These are phyloP conservation scores for Kernera saxatilis DNA, from an alignment of 345 rosid species.

Conservation along the genomic window DNA sequence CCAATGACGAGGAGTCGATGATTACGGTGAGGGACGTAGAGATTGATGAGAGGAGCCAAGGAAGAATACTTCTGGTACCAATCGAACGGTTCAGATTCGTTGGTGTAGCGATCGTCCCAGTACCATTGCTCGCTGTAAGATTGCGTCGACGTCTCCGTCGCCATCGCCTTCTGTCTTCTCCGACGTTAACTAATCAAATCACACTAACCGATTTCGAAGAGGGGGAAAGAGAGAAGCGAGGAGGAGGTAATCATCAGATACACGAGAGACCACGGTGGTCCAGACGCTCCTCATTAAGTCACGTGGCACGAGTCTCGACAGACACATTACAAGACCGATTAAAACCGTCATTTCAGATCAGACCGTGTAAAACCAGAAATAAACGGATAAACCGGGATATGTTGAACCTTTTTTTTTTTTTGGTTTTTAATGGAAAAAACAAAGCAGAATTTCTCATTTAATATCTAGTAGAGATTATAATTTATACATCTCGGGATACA, in stretches of 20 bases:
- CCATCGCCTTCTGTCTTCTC: constrained; percentile 12
- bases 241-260: not conserved
- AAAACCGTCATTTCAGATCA: not conserved
- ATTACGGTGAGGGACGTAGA: constrained; percentile 54
- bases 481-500: too few species aligned
- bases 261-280: constrained; percentile 12
- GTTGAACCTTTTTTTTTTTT: too few species aligned
- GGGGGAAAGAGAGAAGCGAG: not conserved
- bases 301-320: constrained; percentile 5
- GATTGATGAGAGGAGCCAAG: constrained; percentile 71
- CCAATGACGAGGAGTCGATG: constrained; percentile 67
- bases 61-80: constrained; percentile 89
- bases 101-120: constrained; percentile 79
- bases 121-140: constrained; percentile 85
- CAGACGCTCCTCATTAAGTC: not conserved
- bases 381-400: not conserved
- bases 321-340: not conserved
- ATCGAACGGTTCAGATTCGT: constrained; percentile 74
- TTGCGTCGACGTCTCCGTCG: constrained; percentile 44
- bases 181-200: constrained; percentile 9
- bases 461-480: too few species aligned
- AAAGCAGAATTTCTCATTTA: too few species aligned
- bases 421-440: too few species aligned
- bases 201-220: not conserved
- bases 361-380: not conserved